These are phyloP conservation scores for Cyclostephanos invisitatus DNA, from an alignment of 108 stramenopile genomes.

Conservation along the genomic window DNA sequence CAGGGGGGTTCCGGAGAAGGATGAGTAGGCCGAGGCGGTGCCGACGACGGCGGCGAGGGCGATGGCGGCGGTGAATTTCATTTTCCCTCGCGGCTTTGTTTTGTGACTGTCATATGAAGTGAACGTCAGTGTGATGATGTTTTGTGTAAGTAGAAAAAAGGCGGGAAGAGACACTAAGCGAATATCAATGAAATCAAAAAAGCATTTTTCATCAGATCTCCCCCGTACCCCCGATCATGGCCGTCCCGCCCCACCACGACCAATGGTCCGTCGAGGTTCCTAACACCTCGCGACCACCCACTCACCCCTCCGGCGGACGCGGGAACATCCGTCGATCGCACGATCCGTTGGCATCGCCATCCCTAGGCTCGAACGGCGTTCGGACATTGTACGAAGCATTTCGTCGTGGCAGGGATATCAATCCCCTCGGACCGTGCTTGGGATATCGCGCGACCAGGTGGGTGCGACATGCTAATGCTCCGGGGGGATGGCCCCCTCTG, in stretches of 20 bases:
- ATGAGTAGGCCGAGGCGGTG: conserved; percentile 77
- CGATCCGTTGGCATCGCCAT: conserved; percentile 58
- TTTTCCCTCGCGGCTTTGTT: too few relatives aligned
- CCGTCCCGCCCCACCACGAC: conserved; percentile 5
- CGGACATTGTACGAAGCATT: conserved; percentile 83
- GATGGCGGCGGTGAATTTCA: conserved; percentile 84
- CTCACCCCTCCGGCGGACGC: conserved; percentile 16
- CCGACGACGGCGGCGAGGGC: conserved; percentile 64
- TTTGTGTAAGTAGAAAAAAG: too few relatives aligned
- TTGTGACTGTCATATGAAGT: too few relatives aligned
- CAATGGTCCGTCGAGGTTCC: conserved; percentile 51
- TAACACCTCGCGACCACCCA: conserved; percentile 23
- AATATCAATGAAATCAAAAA: too few relatives aligned
- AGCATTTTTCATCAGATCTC: too few relatives aligned
- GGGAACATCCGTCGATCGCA: conserved; percentile 48
- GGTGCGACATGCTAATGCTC: conserved; percentile 33
- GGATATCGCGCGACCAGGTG: conserved; percentile 72
- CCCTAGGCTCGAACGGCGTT: conserved; percentile 62
- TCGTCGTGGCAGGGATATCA: conserved; percentile 68
- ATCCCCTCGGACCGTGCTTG: conserved; percentile 81
- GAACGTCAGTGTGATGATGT: too few relatives aligned
- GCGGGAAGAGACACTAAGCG: too few relatives aligned
- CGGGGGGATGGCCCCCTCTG: too few relatives aligned
- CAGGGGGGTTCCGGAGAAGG: conserved; percentile 81
- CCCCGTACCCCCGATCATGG: conserved; percentile 2